Percentiles rank a stretch among this genome's conserved stretches.
phyloP scores from a whole-genome alignment of 768 basidiomycete species.

The Boletus sensibilis region DNA sequence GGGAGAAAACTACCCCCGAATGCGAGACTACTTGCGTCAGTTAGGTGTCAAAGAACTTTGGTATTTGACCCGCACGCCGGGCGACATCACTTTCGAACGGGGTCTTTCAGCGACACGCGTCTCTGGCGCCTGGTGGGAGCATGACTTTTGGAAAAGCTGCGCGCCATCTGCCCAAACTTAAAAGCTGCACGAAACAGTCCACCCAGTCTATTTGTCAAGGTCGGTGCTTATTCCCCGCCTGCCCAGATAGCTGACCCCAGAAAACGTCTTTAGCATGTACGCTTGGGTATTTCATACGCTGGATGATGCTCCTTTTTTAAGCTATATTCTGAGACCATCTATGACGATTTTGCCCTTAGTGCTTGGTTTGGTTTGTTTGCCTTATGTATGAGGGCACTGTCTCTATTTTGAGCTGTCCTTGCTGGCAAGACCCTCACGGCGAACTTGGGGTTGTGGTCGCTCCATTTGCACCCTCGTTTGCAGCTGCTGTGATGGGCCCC shows the following conservation, averaged over 20 bases:
- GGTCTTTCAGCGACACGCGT: slow-evolving; percentile 44
- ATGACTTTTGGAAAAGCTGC: slow-evolving; percentile 53
- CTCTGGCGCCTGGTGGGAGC: slow-evolving; percentile 54
- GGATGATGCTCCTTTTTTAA: slow-evolving; percentile 2
- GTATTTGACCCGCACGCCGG: slow-evolving; percentile 47
- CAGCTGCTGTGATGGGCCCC: slow-evolving; percentile 4
- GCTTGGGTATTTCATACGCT: slow-evolving; percentile 20
- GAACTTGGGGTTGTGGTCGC: slow-evolving; percentile 5
- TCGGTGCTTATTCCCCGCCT: slow-evolving; percentile 20
- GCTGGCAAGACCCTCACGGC: slow-evolving; percentile 3
- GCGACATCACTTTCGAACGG: slow-evolving; percentile 28
- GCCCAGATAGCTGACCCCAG: slow-evolving; percentile 12
- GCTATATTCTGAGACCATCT: slow-evolving; percentile 5
- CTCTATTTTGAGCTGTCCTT: slow-evolving; percentile 7
- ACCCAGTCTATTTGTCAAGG: slow-evolving; percentile 18
- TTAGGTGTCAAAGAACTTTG: slow-evolving; percentile 65
- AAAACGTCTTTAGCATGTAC: slow-evolving; percentile 11
- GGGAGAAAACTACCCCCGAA: slow-evolving; percentile 76
- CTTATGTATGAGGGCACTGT: not conserved
- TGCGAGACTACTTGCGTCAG: slow-evolving; percentile 61
- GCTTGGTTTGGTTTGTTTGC: slow-evolving; percentile 3
- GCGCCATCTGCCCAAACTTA: slow-evolving; percentile 14
- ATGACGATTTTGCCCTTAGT: not conserved
- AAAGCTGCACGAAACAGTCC: slow-evolving; percentile 9
- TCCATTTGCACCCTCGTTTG: slow-evolving; percentile 16